phyloP scores from a whole-genome alignment of 1,284 basidiomycete genomes.

The Apiotrichum gamsii region DNA sequence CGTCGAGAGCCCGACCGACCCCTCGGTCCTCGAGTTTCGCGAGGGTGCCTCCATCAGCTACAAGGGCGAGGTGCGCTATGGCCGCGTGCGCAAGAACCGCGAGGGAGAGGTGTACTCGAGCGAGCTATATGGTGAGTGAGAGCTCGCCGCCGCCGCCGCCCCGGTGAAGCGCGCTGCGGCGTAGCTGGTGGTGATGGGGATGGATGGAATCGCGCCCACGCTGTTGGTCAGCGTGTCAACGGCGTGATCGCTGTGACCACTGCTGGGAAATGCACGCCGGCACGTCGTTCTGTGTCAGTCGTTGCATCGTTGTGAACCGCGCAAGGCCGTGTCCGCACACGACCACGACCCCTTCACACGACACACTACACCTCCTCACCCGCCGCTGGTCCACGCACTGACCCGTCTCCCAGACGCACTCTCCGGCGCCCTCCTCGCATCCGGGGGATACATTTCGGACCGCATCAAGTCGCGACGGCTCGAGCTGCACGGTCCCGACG shows the following conservation, averaged over 20 bases:
- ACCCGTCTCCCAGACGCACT: slow-evolving; percentile 34
- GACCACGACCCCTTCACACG: background rate
- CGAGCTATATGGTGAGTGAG: slow-evolving; percentile 36
- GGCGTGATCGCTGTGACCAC: background rate
- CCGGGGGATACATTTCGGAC: slow-evolving; percentile 26
- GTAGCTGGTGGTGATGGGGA: too few relatives aligned
- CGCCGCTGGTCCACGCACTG: background rate
- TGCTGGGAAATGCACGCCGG: background rate
- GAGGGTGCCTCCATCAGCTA: slow-evolving; percentile 14
- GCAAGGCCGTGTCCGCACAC: background rate
- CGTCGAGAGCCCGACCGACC: slow-evolving; percentile 16
- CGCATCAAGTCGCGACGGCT: slow-evolving; percentile 37
- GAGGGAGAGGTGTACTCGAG: slow-evolving; percentile 33
- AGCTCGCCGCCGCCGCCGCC: too few relatives aligned
- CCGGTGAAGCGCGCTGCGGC: too few relatives aligned
- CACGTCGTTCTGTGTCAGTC: background rate
- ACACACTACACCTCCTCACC: background rate
- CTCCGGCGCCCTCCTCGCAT: slow-evolving; percentile 37
- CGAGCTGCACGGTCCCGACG: slow-evolving; percentile 44
- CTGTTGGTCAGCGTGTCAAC: too few relatives aligned
- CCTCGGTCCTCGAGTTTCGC: slow-evolving; percentile 25
- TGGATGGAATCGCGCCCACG: too few relatives aligned
- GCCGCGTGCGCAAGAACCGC: slow-evolving; percentile 24
- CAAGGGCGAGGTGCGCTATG: slow-evolving; percentile 26
- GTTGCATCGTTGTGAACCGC: background rate